phyloP scores from a whole-genome alignment of 75 land plant genomes.

The Selaginella tamariscina region DNA sequence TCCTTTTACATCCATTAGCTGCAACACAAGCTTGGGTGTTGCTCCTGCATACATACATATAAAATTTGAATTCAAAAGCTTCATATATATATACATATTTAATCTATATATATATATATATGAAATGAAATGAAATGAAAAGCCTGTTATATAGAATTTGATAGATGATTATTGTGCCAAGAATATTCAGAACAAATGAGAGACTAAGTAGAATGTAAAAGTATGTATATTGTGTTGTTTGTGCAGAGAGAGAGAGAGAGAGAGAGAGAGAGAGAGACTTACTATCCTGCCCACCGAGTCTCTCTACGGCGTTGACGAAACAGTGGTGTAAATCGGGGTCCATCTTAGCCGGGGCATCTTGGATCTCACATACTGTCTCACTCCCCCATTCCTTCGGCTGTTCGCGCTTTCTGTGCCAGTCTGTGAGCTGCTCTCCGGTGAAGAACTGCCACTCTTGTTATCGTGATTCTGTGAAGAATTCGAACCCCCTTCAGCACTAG shows the following conservation, averaged over 20 bases:
- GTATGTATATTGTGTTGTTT: no score
- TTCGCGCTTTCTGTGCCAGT: neutral
- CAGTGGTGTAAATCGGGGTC: slow-evolving; percentile 12
- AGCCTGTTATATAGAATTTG: no score
- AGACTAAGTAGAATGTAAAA: no score
- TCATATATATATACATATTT: no score
- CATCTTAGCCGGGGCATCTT: slow-evolving; percentile 5
- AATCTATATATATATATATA: no score
- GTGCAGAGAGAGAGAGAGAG: no score
- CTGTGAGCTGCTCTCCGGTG: neutral
- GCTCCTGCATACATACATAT: slow-evolving; percentile 27
- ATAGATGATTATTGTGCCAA: no score
- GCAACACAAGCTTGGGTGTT: slow-evolving; percentile 61
- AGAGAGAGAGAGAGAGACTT: neutral
- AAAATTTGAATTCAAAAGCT: neutral
- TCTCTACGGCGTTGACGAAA: slow-evolving; percentile 4
- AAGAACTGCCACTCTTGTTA: neutral
- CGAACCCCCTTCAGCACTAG: no score
- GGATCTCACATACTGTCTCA: slow-evolving; percentile 9
- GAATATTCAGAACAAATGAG: no score
- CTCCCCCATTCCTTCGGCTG: neutral
- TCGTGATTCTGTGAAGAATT: neutral
- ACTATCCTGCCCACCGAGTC: slow-evolving; percentile 8
- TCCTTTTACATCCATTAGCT: slow-evolving; percentile 66
- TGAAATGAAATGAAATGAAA: neutral